phyloP scores from a whole-genome alignment of 2,329 filamentous ascomycete species.

The Penicillium sp. region DNA sequence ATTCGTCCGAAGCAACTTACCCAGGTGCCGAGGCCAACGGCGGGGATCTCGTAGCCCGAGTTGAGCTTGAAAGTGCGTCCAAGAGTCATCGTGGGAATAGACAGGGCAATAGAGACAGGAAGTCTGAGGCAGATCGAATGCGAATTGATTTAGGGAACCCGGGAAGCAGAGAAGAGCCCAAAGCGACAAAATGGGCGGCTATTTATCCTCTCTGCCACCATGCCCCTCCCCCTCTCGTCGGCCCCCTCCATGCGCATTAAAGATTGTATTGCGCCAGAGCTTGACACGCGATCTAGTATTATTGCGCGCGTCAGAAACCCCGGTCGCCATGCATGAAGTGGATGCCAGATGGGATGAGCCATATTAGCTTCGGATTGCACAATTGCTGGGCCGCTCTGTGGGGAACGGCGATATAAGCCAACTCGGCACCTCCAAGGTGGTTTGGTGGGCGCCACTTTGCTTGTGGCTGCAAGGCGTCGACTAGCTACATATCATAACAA shows the following conservation, averaged over 20 bases:
- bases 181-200: neutral
- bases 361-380: slow-evolving; percentile 17
- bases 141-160: neutral
- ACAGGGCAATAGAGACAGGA: too few relatives aligned
- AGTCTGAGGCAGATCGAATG: too few relatives aligned
- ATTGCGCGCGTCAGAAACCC: slow-evolving; percentile 2
- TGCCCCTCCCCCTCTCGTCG: slow-evolving; percentile 3
- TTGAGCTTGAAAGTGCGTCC: slow-evolving; percentile 42
- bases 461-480: too few relatives aligned
- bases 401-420: neutral
- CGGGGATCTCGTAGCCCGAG: slow-evolving; percentile 43
- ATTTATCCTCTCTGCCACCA: slow-evolving; percentile 5
- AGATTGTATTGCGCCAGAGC: neutral
- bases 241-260: slow-evolving; percentile 5
- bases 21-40: slow-evolving; percentile 46
- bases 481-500: too few relatives aligned
- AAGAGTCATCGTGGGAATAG: slow-evolving; percentile 29
- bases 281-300: slow-evolving; percentile 8
- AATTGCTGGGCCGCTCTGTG: slow-evolving; percentile 14
- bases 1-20: slow-evolving; percentile 15
- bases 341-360: slow-evolving; percentile 1
- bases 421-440: too few relatives aligned
- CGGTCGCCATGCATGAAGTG: neutral
- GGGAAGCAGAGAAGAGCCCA: neutral
- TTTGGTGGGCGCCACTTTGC: too few relatives aligned